Evolutionary conservation across 2,329 filamentous ascomycete genomes (phyloP).

Genomic region (Fusarium devonianum): DNA sequence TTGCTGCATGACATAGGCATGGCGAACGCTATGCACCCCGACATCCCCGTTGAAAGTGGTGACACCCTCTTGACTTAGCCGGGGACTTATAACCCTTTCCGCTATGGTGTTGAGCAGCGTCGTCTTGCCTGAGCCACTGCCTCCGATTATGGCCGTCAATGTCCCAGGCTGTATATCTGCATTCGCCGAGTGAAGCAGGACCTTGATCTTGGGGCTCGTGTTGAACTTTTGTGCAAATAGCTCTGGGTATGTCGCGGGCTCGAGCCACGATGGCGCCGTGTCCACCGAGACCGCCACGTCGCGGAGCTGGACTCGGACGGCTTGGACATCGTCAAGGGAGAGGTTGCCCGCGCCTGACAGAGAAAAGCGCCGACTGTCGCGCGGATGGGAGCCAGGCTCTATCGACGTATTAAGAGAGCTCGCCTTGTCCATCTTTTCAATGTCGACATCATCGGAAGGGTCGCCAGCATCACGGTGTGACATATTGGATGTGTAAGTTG

Average conservation of each 20-base stretch:
- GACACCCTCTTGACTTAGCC: constrained; percentile 60
- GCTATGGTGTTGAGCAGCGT: constrained; percentile 76
- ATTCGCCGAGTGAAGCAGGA: constrained; percentile 68
- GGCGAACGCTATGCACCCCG: constrained; percentile 62
- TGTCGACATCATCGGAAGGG: constrained; percentile 25
- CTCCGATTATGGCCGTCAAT: constrained; percentile 78
- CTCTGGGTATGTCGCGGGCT: constrained; percentile 55
- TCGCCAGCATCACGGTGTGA: constrained; percentile 13
- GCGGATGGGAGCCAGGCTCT: constrained; percentile 27
- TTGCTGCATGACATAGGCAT: constrained; percentile 79
- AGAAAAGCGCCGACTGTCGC: constrained; percentile 37
- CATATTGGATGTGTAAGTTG: constrained; percentile 13
- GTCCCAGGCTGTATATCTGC: constrained; percentile 71
- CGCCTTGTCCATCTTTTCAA: constrained; percentile 45
- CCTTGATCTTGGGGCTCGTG: constrained; percentile 52
- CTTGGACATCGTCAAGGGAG: constrained; percentile 61
- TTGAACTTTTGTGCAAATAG: constrained; percentile 49
- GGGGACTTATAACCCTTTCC: constrained; percentile 67
- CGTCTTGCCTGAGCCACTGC: constrained; percentile 77
- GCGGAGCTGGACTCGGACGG: constrained; percentile 62
- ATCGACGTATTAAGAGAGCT: constrained; percentile 46
- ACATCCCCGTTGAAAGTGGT: constrained; percentile 67
- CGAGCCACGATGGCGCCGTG: constrained; percentile 61
- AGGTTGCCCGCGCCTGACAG: constrained; percentile 48
- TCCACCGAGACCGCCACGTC: constrained; percentile 64